A percentile compares a stretch with the other conserved stretches of the same genome.
phyloP scores from a whole-genome alignment of 202 grass and related monocot species.

The Saccharum hybrid region DNA sequence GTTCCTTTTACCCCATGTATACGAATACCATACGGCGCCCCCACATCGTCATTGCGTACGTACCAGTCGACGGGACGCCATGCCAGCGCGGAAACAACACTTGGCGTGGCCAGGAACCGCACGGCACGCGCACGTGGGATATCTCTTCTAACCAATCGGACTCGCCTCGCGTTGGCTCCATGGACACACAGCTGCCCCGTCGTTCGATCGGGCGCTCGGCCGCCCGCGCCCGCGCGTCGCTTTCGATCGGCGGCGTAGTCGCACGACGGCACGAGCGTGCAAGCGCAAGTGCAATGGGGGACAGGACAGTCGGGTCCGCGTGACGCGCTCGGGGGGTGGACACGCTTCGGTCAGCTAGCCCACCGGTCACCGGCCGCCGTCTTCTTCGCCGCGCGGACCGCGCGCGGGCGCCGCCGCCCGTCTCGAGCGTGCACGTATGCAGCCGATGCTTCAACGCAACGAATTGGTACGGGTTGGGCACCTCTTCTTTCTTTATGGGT shows the following conservation, averaged over 20 bases:
- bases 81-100: too few relatives aligned
- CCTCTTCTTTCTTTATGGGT: neutral
- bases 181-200: neutral
- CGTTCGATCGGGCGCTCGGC: too few relatives aligned
- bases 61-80: too few relatives aligned
- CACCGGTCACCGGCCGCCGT: slow-evolving; percentile 5
- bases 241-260: neutral
- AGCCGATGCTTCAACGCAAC: slow-evolving; percentile 69
- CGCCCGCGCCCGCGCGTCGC: too few relatives aligned
- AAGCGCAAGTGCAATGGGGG: neutral
- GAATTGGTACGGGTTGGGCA: slow-evolving; percentile 26
- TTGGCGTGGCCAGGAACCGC: too few relatives aligned
- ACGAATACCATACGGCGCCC: neutral
- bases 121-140: too few relatives aligned
- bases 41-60: too few relatives aligned
- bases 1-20: neutral
- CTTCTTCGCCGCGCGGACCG: slow-evolving; percentile 36
- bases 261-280: neutral
- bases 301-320: neutral
- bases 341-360: slow-evolving; percentile 10
- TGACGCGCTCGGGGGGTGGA: neutral
- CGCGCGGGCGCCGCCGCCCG: neutral
- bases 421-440: slow-evolving; percentile 36
- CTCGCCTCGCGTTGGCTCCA: too few relatives aligned
- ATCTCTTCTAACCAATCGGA: too few relatives aligned